These are phyloP conservation scores for Withania somnifera DNA, from an alignment of 305 asterid genomes.

Conservation along the genomic window DNA sequence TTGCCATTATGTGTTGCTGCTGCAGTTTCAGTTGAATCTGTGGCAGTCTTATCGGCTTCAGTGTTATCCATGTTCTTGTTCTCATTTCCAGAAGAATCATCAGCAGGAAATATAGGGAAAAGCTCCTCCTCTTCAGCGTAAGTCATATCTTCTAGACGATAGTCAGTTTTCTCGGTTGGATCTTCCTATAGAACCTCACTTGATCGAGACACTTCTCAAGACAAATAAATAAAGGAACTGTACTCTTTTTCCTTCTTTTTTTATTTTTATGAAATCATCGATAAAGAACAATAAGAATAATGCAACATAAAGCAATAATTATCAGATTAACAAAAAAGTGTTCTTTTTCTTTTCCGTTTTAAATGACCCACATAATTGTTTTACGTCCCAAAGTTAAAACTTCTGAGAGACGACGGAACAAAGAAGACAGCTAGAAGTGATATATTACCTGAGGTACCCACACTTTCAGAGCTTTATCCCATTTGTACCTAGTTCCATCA, in stretches of 20 bases:
- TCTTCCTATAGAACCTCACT: conserved; percentile 34
- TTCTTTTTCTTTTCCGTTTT: not conserved
- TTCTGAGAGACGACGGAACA: not conserved
- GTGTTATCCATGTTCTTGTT: not conserved
- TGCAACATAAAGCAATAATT: not conserved
- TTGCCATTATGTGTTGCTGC: conserved; percentile 41
- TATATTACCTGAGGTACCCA: conserved; percentile 89
- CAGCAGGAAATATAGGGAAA: conserved; percentile 37
- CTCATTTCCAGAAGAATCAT: conserved; percentile 13
- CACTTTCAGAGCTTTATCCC: conserved; percentile 67
- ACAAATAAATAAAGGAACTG: conserved; percentile 10
- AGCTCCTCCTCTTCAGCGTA: conserved; percentile 73
- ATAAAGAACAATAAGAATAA: not conserved
- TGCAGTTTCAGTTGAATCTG: conserved; percentile 25
- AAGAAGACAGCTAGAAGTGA: not conserved
- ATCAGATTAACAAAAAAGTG: not conserved
- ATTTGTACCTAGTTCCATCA: conserved; percentile 86
- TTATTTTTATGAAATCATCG: not conserved
- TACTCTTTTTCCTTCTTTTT: not conserved
- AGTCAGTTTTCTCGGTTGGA: conserved; percentile 26
- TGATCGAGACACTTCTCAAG: conserved; percentile 3
- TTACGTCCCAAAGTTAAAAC: not conserved
- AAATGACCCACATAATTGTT: not conserved
- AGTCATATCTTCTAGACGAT: conserved; percentile 54
- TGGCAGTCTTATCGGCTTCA: not conserved